Evolutionary conservation across 2,329 filamentous ascomycete genomes (phyloP), one percentile per base, ranked within the genome.

Genomic region (Pestalotiopsis sp.): DNA sequence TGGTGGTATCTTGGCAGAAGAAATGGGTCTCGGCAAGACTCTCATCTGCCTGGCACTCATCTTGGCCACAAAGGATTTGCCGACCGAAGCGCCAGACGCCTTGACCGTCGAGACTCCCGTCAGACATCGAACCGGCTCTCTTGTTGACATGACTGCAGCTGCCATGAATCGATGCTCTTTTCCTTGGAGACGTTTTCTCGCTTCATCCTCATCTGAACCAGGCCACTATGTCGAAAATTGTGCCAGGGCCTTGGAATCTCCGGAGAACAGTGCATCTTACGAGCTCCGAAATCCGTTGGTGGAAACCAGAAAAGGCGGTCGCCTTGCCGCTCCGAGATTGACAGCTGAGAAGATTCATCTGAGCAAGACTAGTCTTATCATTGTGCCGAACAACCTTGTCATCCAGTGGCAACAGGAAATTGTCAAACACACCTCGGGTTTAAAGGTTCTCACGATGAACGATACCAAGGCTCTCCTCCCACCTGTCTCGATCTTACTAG

Each of bases 361-460:
- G 7, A 92, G 90, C 69, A 84, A 87, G 35, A 87, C 87, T 0
- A 97, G 91, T 0, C 81, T 98, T 3, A 83, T 97, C 20, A 87
- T 98, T 38, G 93, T 94, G 0, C 95, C 95, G 0, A 85, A 89
- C 14, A 98, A 98, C 75, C 83, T 98, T 26, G 82, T 97, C 3
- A 86, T 90, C 65, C 95, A 98, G 77, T 98, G 95, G 95, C 82
- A 87, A 65, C 85, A 89, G 11, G 94, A 98, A 74, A 94, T 98
- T 11, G 77, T 82, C 2, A 94, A 94, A 74, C 95, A 98, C 74
- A 91, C 94, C 0, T 81, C 79, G 3, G 86, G 86, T 0, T 80
- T 98, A 0, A 86, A 85, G 10, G 84, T 94, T 0, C 81, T 96
- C 0, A 81, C 91, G 0, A 78, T 97, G 40, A 84, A 88, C 24